Conservation (phyloP, 192 early-diverging fungal genomes). For the Entomortierella lignicola region DNA sequence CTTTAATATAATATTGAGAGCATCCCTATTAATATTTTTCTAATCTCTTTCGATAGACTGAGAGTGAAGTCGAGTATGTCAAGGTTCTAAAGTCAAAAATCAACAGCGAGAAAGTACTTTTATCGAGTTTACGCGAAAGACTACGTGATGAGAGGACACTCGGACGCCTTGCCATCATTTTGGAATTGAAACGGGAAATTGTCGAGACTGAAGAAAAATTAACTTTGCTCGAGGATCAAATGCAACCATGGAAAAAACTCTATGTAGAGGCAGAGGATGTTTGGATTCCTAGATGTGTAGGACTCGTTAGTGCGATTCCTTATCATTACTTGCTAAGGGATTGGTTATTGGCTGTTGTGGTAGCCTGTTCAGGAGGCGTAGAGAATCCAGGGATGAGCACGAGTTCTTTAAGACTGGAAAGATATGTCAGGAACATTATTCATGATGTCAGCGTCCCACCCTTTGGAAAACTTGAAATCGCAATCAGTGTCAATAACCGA, state of each 20-base stretch:
- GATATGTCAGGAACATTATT: slow-evolving; percentile 75
- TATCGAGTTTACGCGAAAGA: slow-evolving; percentile 1
- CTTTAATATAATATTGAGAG: too few relatives aligned
- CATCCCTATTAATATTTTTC: too few relatives aligned
- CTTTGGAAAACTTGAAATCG: slow-evolving; percentile 80
- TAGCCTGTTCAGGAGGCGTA: slow-evolving; percentile 66
- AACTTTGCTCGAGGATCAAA: slow-evolving; percentile 68
- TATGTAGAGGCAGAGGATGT: slow-evolving; percentile 69
- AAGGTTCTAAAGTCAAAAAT: slow-evolving; percentile 45
- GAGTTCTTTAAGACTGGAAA: slow-evolving; percentile 62
- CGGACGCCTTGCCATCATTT: slow-evolving; percentile 1
- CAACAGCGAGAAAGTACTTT: slow-evolving; percentile 6
- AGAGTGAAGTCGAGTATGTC: slow-evolving; percentile 49
- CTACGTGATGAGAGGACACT: slow-evolving; percentile 38
- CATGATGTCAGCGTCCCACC: slow-evolving; percentile 81
- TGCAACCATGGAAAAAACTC: slow-evolving; percentile 66
- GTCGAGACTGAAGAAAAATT: slow-evolving; percentile 77
- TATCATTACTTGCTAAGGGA: slow-evolving; percentile 81
- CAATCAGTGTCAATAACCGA: slow-evolving; percentile 70
- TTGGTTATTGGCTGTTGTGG: slow-evolving; percentile 76
- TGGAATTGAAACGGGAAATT: slow-evolving; percentile 40
- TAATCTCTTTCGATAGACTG: slow-evolving; percentile 12
- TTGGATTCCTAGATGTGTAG: slow-evolving; percentile 76
- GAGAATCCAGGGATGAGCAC: slow-evolving; percentile 48
- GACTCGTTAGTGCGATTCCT: slow-evolving; percentile 77